Evolutionary conservation across 164 flowering plant genomes (phyloP), one percentile per base, ranked within the genome.

Genomic region (Magnolia changhungtana): DNA sequence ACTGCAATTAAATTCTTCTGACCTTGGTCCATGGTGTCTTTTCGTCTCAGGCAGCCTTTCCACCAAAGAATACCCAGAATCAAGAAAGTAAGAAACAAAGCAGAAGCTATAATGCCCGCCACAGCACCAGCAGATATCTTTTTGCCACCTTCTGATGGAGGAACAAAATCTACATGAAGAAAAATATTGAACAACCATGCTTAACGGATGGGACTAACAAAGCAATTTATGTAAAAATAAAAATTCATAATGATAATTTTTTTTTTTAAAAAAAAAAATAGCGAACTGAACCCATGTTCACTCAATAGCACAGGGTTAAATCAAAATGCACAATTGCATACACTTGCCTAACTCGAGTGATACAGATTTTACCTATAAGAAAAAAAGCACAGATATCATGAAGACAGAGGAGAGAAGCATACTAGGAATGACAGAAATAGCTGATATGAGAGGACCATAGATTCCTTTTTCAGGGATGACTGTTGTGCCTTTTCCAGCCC

Each of bases 41-140:
- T 79, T 37, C 55, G 24, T 23, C 81, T 8, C 2, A 80, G 70
- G 75, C 82, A 87, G 50, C 86, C 80, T 72, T 79, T 84, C 89
- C 89, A 81, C 90, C 88, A 86, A 55, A 90, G 82, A 23, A 87
- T 69, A 67, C 81, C 86, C 59, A 80, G 7, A 74, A 82, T 23
- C 45, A 84, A 31, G 59, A 78, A 65, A 74, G 78, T 18, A 20
- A 78, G 19, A 52, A 63, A 63, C 7, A 74, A 63, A 19, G 73
- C 81, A 9, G 75, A 82, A 68, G 65, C 76, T 67, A 84, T 83
- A 61, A 86, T 85, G 24, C 83, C 89, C n/a, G 76, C 80, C 45
- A 84, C 78, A 24, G 74, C 78, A 10, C 84, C 86, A 8, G 63
- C 74, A 27, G 29, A 27, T 27, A 27, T 27, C 29, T 27, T 27